phyloP scores from a whole-genome alignment of 2,329 filamentous ascomycete species.

The Epichloe brachyelytri region DNA sequence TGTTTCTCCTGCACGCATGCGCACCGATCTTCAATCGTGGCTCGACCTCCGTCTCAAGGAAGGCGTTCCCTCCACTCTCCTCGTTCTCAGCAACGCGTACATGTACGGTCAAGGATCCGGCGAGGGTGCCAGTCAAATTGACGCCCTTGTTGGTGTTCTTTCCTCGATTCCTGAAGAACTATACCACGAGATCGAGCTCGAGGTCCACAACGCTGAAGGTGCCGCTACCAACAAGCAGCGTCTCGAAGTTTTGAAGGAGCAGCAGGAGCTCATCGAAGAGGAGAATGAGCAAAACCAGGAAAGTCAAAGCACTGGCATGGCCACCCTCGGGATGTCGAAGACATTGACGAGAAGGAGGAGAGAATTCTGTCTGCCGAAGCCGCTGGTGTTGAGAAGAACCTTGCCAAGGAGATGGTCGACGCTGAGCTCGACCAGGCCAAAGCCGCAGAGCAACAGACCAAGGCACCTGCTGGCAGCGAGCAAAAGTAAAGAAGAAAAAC shows the following conservation, averaged over 20 bases:
- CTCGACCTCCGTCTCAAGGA: constrained; percentile 85
- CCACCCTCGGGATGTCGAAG: constrained; percentile 70
- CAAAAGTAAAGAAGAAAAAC: constrained; percentile 1
- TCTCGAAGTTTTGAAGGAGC: constrained; percentile 94
- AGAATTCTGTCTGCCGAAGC: constrained; percentile 40
- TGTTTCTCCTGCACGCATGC: constrained; percentile 74
- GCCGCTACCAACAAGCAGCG: constrained; percentile 98
- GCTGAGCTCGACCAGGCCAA: constrained; percentile 36
- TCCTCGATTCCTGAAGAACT: constrained; percentile 94
- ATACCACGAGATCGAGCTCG: constrained; percentile 98
- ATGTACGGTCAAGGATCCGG: constrained; percentile 88
- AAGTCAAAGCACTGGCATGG: constrained; percentile 60
- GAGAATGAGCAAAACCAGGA: constrained; percentile 86
- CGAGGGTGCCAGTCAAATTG: constrained; percentile 80
- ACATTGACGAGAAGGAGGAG: constrained; percentile 92
- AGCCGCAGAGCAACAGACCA: constrained; percentile 16
- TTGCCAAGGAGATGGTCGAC: constrained; percentile 40
- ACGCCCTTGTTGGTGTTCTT: constrained; percentile 81
- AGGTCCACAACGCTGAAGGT: constrained; percentile 92
- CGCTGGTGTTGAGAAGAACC: constrained; percentile 32
- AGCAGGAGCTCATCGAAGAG: constrained; percentile 94
- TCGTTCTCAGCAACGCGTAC: constrained; percentile 94
- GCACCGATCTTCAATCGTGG: constrained; percentile 88
- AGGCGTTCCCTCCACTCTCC: constrained; percentile 87
- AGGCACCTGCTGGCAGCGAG: constrained; percentile 5